These are phyloP conservation scores for Debaryomyces singareniensis DNA, from an alignment of 1,139 yeast species.

Conservation along the genomic window DNA sequence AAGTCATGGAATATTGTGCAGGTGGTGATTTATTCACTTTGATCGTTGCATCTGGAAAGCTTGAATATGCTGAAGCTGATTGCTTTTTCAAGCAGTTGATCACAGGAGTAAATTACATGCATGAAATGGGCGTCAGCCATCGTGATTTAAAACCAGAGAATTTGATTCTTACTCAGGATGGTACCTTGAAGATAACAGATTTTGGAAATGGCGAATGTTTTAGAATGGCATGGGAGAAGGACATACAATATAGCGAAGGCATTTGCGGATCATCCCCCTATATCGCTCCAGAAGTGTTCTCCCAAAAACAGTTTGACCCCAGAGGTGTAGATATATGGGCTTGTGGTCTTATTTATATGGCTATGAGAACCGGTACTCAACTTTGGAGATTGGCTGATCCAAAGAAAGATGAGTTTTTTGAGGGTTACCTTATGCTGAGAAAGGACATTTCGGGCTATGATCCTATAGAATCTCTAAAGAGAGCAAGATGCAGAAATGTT, in stretches of 20 bases:
- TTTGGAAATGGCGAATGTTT: slow-evolving; percentile 96
- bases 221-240: slow-evolving; percentile 94
- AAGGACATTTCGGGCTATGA: slow-evolving; percentile 82
- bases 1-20: slow-evolving; percentile 93
- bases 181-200: slow-evolving; percentile 83
- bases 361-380: slow-evolving; percentile 94
- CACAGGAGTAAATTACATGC: slow-evolving; percentile 92
- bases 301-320: slow-evolving; percentile 73
- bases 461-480: slow-evolving; percentile 76
- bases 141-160: slow-evolving; percentile 95
- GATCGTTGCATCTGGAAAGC: slow-evolving; percentile 75
- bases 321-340: slow-evolving; percentile 95
- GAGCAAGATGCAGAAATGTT: slow-evolving; percentile 86
- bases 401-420: slow-evolving; percentile 73
- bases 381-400: slow-evolving; percentile 81
- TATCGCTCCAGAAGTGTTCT: slow-evolving; percentile 93
- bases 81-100: slow-evolving; percentile 91
- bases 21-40: slow-evolving; percentile 92
- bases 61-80: slow-evolving; percentile 86
- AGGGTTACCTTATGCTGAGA: slow-evolving; percentile 65
- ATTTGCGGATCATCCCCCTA: slow-evolving; percentile 88
- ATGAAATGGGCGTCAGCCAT: slow-evolving; percentile 94
- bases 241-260: slow-evolving; percentile 77
- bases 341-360: slow-evolving; percentile 95
- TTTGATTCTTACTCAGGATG: slow-evolving; percentile 69